Base-by-base conservation (phyloP, 129 eudicot genomes). In the Apium graveolens region DNA sequence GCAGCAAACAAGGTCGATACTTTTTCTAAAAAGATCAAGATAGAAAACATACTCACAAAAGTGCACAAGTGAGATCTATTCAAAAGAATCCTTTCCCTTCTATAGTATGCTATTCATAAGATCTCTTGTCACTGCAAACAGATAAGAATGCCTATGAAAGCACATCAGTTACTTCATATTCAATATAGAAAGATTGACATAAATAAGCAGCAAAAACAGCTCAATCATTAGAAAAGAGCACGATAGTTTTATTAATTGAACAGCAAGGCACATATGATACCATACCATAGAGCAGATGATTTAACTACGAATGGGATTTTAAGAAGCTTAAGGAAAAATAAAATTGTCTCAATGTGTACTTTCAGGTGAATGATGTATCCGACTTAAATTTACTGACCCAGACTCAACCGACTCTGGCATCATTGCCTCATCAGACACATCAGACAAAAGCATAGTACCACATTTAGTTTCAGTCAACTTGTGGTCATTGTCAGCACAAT, bases 321-420 rank as follows among this genome's bases (percentile, higher is more conserved):
- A 87, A 85, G 83, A 72, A 82, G 69, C 84, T 62, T 49, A 53
- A 78, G 44, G 60, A 80, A 81, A 83, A 73, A 82, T 81, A 82
- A 73, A 89, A 85, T 84, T 60, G 93, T 90, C 89, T 93, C 89
- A 93, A 87, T 88, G 97, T 91, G 98, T 93, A 89, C 97, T 93
- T 91, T 93, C 97, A 89, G 96, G 97, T 82, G 96, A 90, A 89
- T 88, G 88, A 85, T 91, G 98, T 91, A 93, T 91, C 97, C 93
- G 89, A 89, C 88, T 91, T 75, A 87, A 83, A 89, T 85, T 87
- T 80, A 93, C 91, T 84, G 92, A 89, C 84, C 82, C 97, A 75
- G 85, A 89, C 89, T 87, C 91, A 81, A 83, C 75, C 70, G 91
- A 91, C 88, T 89, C 93, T 63, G 82, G 81, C 86, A 87, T 84